Base-by-base conservation (phyloP, 768 basidiomycete species). In the Russula brevipes region DNA sequence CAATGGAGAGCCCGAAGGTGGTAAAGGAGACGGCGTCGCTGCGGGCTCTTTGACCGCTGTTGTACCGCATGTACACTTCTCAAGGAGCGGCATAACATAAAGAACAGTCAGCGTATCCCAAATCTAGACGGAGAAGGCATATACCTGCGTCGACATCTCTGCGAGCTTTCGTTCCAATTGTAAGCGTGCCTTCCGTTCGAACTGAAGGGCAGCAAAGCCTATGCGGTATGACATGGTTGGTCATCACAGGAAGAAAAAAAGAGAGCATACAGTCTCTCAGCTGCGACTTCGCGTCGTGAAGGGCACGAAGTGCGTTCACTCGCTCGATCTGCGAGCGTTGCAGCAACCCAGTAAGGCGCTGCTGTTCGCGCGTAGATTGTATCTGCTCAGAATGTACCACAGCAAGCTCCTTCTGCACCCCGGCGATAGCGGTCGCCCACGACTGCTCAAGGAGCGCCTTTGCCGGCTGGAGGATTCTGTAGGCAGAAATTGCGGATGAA, bases 401-500 rank as follows among this genome's bases (percentile, higher is more conserved):
- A 49, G 53, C 24, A 19, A 66, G 38, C 19, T 66, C 62, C 9
- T 30, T 45, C 33, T 64, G 62, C 12, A 64, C 62, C 0, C 54
- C 49, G 19, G 51, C 49, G 19, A 66, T 55, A 4, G 65, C 54
- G 0, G 62, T 55, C 4, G 49, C 54, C 65, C 65, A 66, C 12
- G 65, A 55, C 62, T 66, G 42, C 44, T 66, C 65, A 42, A 66
- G 57, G 24, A 66, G 61, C 2, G 19, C 41, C 36, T 66, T 66
- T 17, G 54, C 57, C 2, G 65, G 65, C 42, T 66, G 65, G 24
- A 66, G 65, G 6, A 64, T 57, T 41, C 24, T 59, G 38, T 59
- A 66, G 7, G 65, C 61, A 24, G 65, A 49, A n/a, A 50, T 10
- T 1, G 36, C 41, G 17, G 65, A 50, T 1, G 58, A 17, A 1